Conservation (phyloP, 768 basidiomycete species). For the Auricularia heimuer region DNA sequence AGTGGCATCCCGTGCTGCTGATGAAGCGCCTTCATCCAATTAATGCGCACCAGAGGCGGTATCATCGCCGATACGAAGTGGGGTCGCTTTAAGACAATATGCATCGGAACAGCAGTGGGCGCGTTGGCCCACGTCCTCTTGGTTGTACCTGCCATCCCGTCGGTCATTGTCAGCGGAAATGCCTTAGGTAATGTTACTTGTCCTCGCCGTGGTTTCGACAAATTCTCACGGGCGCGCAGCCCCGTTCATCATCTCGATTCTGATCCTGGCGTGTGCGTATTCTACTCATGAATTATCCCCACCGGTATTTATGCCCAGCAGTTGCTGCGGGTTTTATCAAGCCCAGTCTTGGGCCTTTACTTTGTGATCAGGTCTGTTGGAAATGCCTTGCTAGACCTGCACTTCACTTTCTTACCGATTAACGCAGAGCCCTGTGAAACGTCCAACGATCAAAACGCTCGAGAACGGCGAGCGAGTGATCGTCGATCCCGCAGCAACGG, state of each 20-base stretch:
- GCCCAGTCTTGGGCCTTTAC: conserved; percentile 21
- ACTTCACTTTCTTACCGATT: too few species aligned
- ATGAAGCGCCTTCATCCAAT: too few species aligned
- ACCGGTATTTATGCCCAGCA: too few species aligned
- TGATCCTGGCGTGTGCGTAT: conserved; percentile 16
- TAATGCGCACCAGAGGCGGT: conserved; percentile 16
- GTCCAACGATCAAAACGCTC: conserved; percentile 12
- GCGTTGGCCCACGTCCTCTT: conserved; percentile 20
- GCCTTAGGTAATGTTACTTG: conserved; percentile 8
- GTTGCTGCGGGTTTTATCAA: conserved; percentile 25
- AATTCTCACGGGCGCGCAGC: background rate
- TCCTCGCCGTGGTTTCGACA: background rate
- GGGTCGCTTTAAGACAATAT: conserved; percentile 24
- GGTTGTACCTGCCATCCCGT: conserved; percentile 21
- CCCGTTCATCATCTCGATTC: conserved; percentile 17
- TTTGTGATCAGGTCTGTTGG: conserved; percentile 20
- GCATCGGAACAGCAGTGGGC: conserved; percentile 13
- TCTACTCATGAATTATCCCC: too few species aligned
- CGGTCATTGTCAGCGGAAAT: conserved; percentile 16
- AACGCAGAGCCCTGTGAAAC: conserved; percentile 14
- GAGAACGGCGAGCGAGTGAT: conserved; percentile 21
- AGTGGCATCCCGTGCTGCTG: background rate
- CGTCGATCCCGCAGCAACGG: conserved; percentile 20
- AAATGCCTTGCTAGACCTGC: too few species aligned
- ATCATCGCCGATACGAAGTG: conserved; percentile 24